phyloP scores from a whole-genome alignment of 129 eudicot species.

The Helianthus tuberosus region DNA sequence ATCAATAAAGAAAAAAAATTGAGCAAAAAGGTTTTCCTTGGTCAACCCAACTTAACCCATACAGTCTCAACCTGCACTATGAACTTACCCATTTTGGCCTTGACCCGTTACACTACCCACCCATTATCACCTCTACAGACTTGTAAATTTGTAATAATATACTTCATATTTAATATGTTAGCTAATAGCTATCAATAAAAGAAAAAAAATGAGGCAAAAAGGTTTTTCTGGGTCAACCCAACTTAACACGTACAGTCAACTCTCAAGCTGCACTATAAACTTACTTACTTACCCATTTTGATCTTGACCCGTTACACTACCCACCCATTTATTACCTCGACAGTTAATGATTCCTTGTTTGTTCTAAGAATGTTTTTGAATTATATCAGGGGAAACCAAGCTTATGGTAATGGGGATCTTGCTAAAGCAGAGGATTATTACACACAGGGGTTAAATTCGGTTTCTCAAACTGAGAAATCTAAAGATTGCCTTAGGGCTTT shows the following conservation, averaged over 20 bases:
- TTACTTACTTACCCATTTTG: not conserved
- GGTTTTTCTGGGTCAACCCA: not conserved
- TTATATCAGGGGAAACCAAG: slow-evolving; percentile 89
- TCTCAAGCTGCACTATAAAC: not conserved
- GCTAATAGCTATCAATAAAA: not conserved
- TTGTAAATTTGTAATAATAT: not conserved
- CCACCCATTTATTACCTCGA: slow-evolving; percentile 4
- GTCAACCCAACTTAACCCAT: not conserved
- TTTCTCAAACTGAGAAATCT: slow-evolving; percentile 73
- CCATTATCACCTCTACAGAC: too few relatives aligned
- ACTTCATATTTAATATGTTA: not conserved
- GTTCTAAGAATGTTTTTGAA: slow-evolving; percentile 21
- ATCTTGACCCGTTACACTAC: not conserved
- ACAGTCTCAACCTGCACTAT: not conserved
- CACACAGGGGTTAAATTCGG: slow-evolving; percentile 80
- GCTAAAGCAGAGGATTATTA: slow-evolving; percentile 89
- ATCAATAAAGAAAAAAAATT: not conserved
- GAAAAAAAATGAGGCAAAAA: not conserved
- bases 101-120: too few relatives aligned
- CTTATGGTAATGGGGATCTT: slow-evolving; percentile 76
- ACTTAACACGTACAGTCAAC: not conserved
- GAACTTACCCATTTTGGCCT: not conserved
- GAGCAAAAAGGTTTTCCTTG: not conserved
- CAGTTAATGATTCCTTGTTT: not conserved
- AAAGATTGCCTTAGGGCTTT: slow-evolving; percentile 70